These are phyloP conservation scores for Boletellus ananiceps DNA, from an alignment of 768 basidiomycete genomes.

Conservation along the genomic window DNA sequence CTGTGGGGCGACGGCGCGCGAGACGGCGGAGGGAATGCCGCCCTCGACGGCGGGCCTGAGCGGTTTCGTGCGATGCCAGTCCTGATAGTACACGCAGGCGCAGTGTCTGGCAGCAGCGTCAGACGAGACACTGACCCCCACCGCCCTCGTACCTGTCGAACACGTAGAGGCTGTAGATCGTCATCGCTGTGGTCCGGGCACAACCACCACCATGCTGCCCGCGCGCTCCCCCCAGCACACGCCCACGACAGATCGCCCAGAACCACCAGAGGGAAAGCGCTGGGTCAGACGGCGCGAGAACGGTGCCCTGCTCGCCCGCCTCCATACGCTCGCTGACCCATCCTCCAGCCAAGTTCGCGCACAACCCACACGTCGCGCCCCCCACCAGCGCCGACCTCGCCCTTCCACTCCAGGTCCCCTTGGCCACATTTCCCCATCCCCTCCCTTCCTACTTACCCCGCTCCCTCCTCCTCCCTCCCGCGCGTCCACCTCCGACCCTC, in stretches of 20 bases:
- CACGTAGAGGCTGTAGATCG: constrained; percentile 89
- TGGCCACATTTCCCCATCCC: constrained; percentile 70
- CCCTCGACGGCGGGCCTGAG: constrained; percentile 70
- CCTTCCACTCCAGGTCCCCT: constrained; percentile 39
- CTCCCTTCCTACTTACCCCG: constrained; percentile 68
- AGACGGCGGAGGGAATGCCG: constrained; percentile 75
- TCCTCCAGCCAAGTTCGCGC: constrained; percentile 57
- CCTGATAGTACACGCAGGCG: constrained; percentile 90
- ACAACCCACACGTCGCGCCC: constrained; percentile 67
- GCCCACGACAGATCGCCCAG: constrained; percentile 47
- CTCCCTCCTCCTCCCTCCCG: constrained; percentile 46
- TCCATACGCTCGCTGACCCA: not conserved
- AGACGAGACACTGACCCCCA: not conserved
- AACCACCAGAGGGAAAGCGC: constrained; percentile 73
- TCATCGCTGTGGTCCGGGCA: constrained; percentile 45
- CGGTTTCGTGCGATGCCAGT: constrained; percentile 81
- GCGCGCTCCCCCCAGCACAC: constrained; percentile 10
- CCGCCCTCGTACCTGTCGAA: constrained; percentile 63
- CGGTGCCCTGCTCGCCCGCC: constrained; percentile 38
- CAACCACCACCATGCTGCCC: not conserved
- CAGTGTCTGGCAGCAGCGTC: constrained; percentile 60
- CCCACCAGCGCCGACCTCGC: constrained; percentile 56
- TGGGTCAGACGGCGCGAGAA: constrained; percentile 76
- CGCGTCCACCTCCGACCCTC: constrained; percentile 38
- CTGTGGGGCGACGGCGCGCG: constrained; percentile 53